Conservation (phyloP, 345 rosid species). For the Ceriops tagal region DNA sequence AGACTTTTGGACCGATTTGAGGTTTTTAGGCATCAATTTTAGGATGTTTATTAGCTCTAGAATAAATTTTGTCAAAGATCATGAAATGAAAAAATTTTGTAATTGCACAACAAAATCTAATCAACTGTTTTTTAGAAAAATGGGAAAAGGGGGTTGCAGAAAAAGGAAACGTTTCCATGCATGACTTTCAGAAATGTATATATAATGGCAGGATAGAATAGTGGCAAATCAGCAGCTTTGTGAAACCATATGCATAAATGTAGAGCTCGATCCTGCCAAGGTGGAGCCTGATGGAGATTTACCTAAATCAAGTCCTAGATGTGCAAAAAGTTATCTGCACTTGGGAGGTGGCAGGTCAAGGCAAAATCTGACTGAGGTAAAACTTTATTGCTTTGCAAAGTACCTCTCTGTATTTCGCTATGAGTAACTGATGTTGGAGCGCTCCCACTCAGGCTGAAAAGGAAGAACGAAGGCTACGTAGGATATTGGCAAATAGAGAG, state of each 20-base stretch:
- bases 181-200: constrained; percentile 35
- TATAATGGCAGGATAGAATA: constrained; percentile 44
- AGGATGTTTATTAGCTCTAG: too few relatives aligned
- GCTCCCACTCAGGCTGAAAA: constrained; percentile 59
- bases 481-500: constrained; percentile 92
- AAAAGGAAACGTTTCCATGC: constrained; percentile 19
- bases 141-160: too few relatives aligned
- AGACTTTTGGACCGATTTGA: too few relatives aligned
- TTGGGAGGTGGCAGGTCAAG: constrained; percentile 55
- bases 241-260: constrained; percentile 20
- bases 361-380: constrained; percentile 78
- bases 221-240: constrained; percentile 29
- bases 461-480: constrained; percentile 69
- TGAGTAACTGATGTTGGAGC: constrained; percentile 6
- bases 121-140: too few relatives aligned
- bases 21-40: too few relatives aligned
- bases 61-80: too few relatives aligned
- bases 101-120: too few relatives aligned
- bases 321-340: constrained; percentile 31
- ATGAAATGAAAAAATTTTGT: too few relatives aligned
- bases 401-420: not conserved
- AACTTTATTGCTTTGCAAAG: not conserved
- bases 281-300: constrained; percentile 41
- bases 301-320: constrained; percentile 25
- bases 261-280: constrained; percentile 29